Base-by-base conservation (phyloP, 2,329 filamentous ascomycete genomes). In the Dendryphion nanum region DNA sequence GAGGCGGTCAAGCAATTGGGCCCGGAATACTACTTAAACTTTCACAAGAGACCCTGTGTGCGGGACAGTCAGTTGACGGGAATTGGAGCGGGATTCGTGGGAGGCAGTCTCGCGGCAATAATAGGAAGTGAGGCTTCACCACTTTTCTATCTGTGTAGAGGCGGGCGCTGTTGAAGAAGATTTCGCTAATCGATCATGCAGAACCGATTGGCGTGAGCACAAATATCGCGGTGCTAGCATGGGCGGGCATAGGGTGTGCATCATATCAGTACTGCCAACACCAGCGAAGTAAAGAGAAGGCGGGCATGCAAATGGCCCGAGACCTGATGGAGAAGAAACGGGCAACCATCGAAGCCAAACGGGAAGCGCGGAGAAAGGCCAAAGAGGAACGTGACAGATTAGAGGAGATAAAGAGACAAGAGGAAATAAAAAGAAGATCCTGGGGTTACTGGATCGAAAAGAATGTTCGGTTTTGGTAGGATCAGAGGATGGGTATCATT, bases 201-300 rank as follows among this genome's bases (percentile, higher is more conserved):
- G n/a, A n/a, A n/a, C n/a, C n/a, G n/a, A n/a, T n/a, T n/a, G n/a
- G n/a, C n/a, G n/a, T n/a, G n/a, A n/a, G n/a, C n/a, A n/a, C n/a
- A n/a, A 94, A 94, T 57, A 95, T 87, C 86, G 89, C 89, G 0
- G 89, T 93, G 5, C 86, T 82, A 5, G 75, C 81, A 23, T 95
- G 93, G 63, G 73, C 83, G 17, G 61, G 85, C 15, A 78, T 78
- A 5, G 83, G 85, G n/a, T 72, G 85, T 32, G 75, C 77, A 19
- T 83, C 84, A 35, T 93, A 89, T 68, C 88, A 96, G 67, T 89
- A 85, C 57, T 97, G 91, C 69, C 82, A 89, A 57, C 83, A 82
- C 50, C 77, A 79, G 45, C 77, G 89, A 42, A 74, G 79, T 33
- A 76, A 84, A 44, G 91, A 97, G 67, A 79, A 83, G 53, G 80